Conservation (phyloP, 1,284 basidiomycete genomes). For the Leccinum cinnamomeum region DNA sequence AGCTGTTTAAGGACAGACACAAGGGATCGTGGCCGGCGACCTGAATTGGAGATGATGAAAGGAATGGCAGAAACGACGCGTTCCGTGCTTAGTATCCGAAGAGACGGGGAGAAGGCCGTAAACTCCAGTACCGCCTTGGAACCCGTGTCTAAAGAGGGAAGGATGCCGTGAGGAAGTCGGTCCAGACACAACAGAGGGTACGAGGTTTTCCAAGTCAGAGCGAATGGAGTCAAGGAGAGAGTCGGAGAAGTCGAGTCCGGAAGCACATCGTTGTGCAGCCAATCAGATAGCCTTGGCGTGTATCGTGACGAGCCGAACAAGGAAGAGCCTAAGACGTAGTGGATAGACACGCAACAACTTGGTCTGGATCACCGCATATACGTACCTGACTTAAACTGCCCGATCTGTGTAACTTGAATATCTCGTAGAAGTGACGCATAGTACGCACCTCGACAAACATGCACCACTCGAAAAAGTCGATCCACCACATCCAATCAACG, state of each 20-base stretch:
- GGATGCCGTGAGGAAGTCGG: slow-evolving; percentile 7
- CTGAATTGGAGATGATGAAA: slow-evolving; percentile 24
- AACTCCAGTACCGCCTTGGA: slow-evolving; percentile 26
- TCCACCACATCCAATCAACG: slow-evolving; percentile 34
- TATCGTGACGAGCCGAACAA: background rate
- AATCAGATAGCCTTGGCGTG: background rate
- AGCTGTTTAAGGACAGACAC: slow-evolving; percentile 26
- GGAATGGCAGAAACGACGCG: slow-evolving; percentile 30
- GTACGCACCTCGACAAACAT: slow-evolving; percentile 28
- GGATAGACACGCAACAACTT: background rate
- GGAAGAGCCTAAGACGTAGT: background rate
- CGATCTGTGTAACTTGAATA: slow-evolving; percentile 6
- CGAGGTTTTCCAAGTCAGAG: slow-evolving; percentile 6
- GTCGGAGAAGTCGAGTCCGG: background rate
- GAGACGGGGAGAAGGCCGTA: slow-evolving; percentile 29
- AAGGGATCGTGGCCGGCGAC: slow-evolving; percentile 26
- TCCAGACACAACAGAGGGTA: slow-evolving; percentile 27
- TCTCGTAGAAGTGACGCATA: background rate
- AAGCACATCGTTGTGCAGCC: slow-evolving; percentile 1
- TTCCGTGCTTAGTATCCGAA: slow-evolving; percentile 21
- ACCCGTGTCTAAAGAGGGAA: slow-evolving; percentile 12
- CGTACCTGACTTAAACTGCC: slow-evolving; percentile 26
- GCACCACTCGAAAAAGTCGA: slow-evolving; percentile 27
- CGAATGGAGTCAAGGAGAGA: slow-evolving; percentile 3
- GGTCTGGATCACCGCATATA: slow-evolving; percentile 11